Evolutionary conservation across 139 green algal genomes (phyloP).

Genomic region (Chlamydomonas eustigma): DNA sequence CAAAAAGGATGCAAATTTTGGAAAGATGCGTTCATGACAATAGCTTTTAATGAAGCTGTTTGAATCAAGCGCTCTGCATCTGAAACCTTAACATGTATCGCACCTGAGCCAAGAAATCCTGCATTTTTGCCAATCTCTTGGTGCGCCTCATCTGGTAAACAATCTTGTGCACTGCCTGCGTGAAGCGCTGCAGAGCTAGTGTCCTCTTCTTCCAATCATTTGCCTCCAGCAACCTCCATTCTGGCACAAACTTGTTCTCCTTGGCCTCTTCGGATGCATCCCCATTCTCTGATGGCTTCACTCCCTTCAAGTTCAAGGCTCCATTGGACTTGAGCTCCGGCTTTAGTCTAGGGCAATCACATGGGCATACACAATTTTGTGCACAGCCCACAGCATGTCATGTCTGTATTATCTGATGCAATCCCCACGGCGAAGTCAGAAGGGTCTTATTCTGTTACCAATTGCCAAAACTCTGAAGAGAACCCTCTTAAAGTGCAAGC

Average conservation of each 20-base stretch:
- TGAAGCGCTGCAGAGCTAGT: constrained; percentile 37
- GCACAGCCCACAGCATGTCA: no score
- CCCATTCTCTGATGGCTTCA: neutral
- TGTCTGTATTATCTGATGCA: no score
- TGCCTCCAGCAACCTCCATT: constrained; percentile 45
- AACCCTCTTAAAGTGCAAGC: no score
- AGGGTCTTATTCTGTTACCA: neutral
- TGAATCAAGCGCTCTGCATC: no score
- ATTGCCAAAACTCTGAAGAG: neutral
- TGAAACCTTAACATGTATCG: neutral
- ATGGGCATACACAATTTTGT: no score
- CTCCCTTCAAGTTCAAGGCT: constrained; percentile 22
- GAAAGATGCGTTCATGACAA: neutral
- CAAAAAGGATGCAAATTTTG: neutral
- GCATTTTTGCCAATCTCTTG: constrained; percentile 37
- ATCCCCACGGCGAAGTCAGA: no score
- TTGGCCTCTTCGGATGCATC: neutral
- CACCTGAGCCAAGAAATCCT: constrained; percentile 28
- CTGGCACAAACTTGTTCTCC: constrained; percentile 16
- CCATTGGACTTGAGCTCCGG: constrained; percentile 19
- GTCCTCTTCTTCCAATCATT: constrained; percentile 52
- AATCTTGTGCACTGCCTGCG: constrained; percentile 38
- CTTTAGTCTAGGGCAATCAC: no score
- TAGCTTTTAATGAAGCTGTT: no score
- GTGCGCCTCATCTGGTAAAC: constrained; percentile 34